Percentiles rank a stretch among this genome's conserved stretches.
Evolutionary conservation across 768 basidiomycete species (phyloP).

Genomic region (Pilatotrama ljubarskyi): DNA sequence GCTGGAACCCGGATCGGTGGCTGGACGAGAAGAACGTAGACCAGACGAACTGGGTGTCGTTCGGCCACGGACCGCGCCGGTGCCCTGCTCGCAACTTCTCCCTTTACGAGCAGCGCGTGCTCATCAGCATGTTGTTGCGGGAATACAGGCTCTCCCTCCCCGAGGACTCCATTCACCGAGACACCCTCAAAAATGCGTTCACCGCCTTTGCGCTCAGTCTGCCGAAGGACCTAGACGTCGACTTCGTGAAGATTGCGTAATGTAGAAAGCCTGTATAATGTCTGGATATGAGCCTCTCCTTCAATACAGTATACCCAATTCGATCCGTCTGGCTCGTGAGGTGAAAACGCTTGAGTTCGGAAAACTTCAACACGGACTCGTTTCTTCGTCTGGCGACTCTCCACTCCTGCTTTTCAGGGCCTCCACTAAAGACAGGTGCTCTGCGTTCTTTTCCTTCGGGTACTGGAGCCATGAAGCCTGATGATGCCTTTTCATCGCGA

Average conservation of each 20-base stretch:
- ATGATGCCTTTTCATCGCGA: no score
- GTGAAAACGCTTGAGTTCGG: no score
- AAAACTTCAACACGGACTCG: no score
- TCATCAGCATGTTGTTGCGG: conserved; percentile 36
- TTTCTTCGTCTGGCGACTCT: no score
- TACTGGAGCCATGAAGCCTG: no score
- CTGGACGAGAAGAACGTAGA: conserved; percentile 26
- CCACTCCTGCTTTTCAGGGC: no score
- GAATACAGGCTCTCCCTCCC: conserved; percentile 39
- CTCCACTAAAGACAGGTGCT: no score
- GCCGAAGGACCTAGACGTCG: conserved; percentile 35
- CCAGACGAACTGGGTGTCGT: conserved; percentile 4
- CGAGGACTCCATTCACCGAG: conserved; percentile 27
- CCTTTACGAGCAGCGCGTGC: conserved; percentile 35
- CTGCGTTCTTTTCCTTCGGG: no score
- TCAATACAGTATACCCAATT: no score
- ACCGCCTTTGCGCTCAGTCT: conserved; percentile 37
- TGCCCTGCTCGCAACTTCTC: conserved; percentile 31
- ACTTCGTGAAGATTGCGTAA: conserved; percentile 22
- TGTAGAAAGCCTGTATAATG: no score
- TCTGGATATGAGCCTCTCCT: no score
- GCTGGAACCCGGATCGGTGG: conserved; percentile 56
- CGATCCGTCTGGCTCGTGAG: no score
- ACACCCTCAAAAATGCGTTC: conserved; percentile 36
- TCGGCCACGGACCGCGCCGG: conserved; percentile 22